Percentiles rank a stretch among this genome's conserved stretches.
Evolutionary conservation across 179 eudicot species (phyloP).

Genomic region (Camellia oleifera): DNA sequence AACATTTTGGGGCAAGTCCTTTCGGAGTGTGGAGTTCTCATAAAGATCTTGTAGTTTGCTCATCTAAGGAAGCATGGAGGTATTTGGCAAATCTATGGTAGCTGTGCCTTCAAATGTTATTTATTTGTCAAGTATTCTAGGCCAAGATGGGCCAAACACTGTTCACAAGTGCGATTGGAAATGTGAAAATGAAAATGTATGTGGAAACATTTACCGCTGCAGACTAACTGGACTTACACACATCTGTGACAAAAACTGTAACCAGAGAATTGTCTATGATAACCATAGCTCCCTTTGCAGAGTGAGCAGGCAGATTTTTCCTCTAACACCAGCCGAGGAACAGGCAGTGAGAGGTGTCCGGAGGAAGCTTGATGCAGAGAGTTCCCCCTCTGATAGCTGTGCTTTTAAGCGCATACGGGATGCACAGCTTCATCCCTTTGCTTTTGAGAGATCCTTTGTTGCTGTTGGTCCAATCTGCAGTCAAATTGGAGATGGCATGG

Average conservation of each 20-base stretch:
- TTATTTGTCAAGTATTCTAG: conserved; percentile 73
- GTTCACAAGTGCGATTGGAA: conserved; percentile 95
- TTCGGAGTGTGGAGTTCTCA: conserved; percentile 19
- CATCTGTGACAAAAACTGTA: conserved; percentile 93
- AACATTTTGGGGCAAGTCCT: conserved; percentile 22
- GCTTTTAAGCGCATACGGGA: conserved; percentile 80
- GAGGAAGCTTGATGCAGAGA: conserved; percentile 76
- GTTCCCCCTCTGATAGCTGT: conserved; percentile 50
- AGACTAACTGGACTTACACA: conserved; percentile 77
- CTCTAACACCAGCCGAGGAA: conserved; percentile 65
- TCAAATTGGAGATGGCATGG: conserved; percentile 95
- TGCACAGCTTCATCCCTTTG: conserved; percentile 66
- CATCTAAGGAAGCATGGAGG: conserved; percentile 49
- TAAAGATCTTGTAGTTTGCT: conserved; percentile 13
- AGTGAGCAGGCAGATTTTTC: conserved; percentile 79
- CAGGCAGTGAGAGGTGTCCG: conserved; percentile 90
- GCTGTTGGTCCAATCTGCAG: conserved; percentile 86
- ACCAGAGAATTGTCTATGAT: conserved; percentile 87
- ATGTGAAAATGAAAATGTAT: conserved; percentile 75
- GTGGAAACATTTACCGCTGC: conserved; percentile 92
- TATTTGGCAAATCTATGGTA: conserved; percentile 66
- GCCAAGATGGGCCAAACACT: conserved; percentile 66
- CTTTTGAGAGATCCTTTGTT: conserved; percentile 82
- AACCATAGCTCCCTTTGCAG: conserved; percentile 89
- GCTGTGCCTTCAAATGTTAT: conserved; percentile 67